Base-by-base conservation (phyloP, 768 basidiomycete species). In the Tricholoma sp. region DNA sequence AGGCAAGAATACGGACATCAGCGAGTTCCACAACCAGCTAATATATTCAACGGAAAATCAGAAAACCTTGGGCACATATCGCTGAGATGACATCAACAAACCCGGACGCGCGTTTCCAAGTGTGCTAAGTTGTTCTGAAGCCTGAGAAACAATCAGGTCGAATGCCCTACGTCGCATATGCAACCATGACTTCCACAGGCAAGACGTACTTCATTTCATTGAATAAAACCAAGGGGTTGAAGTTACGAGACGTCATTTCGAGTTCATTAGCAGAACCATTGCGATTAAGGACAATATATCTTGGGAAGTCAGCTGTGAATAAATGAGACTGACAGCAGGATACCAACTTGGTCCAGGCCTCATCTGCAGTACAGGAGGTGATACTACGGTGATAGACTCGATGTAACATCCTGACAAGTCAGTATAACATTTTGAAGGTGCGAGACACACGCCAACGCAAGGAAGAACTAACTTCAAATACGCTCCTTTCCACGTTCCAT, bases 271-370 rank as follows among this genome's bases (percentile, higher is more conserved):
- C 86, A 29, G 85, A 78, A 32, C 88, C 88, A 63, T 85, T 89
- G 51, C 88, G 84, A 64, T 89, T 89, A 57, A 93, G 67, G 21
- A 86, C 79, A 57, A 92, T 77, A 61, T 89, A 91, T 67, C 89
- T 89, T 59, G 61, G 51, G 29, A 49, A 58, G 56, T 63, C 56
- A 61, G 60, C 27, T 29, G 8, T 19, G 18, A 43, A 24, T 27
- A 35, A 16, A 49, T 11, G 49, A 57, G 18, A 59, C 64, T 58
- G 45, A 64, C 55, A 32, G 24, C 52, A 35, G 19, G 4, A 68
- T 6, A 50, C 74, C 63, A 67, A 90, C 86, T 83, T 89, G 50
- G 89, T 91, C 89, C 91, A 93, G 19, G 88, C 75, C 71, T 93
- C 91, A 63, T 90, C 87, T 6, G 82, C 69, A 19, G 89, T 90